These are phyloP conservation scores for Scutellaria galericulata DNA, from an alignment of 257 asterid genomes.

Conservation along the genomic window DNA sequence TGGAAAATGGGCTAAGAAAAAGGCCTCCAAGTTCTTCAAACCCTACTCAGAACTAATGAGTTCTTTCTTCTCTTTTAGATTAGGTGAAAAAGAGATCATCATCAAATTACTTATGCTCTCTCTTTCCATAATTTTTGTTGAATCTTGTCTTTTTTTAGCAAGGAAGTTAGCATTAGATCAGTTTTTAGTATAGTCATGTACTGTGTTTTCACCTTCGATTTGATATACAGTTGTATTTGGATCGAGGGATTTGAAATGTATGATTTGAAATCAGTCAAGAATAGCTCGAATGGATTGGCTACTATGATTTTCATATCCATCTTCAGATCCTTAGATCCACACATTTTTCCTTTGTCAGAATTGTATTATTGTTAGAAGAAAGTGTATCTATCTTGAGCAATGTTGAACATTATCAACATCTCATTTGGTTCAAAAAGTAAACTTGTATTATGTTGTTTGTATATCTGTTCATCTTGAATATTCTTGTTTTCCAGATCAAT, in stretches of 20 bases:
- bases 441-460: background rate
- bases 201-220: background rate
- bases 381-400: background rate
- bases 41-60: slow-evolving; percentile 56
- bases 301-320: no score
- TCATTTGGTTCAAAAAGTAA: background rate
- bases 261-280: no score
- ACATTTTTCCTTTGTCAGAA: background rate
- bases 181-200: background rate
- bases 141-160: slow-evolving; percentile 13
- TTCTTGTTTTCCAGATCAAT: background rate
- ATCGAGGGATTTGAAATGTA: no score
- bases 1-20: slow-evolving; percentile 48
- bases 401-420: slow-evolving; percentile 13
- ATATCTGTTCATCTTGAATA: background rate
- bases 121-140: slow-evolving; percentile 34
- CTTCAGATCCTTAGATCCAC: no score
- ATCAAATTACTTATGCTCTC: background rate
- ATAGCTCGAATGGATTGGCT: no score
- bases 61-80: background rate
- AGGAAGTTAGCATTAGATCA: slow-evolving; percentile 21
- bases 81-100: slow-evolving; percentile 29
- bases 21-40: slow-evolving; percentile 59
- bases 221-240: background rate
- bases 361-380: slow-evolving; percentile 10